Evolutionary conservation across 148 eudicot genomes (phyloP).

Genomic region (Camellia lanceoleosa): DNA sequence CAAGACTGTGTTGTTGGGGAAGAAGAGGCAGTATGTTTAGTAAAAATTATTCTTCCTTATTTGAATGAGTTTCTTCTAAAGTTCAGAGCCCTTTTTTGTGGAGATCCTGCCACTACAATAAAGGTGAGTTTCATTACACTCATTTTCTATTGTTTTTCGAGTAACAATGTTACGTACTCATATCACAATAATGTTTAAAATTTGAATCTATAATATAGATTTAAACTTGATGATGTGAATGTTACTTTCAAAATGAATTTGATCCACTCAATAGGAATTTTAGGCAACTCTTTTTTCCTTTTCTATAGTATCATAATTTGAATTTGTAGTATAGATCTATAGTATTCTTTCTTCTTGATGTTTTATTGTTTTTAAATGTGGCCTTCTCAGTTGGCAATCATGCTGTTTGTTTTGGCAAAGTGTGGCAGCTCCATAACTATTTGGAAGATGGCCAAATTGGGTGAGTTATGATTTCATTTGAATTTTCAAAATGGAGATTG

Average conservation of each 20-base stretch:
- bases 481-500: background rate
- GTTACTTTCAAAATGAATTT: too few species aligned
- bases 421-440: slow-evolving; percentile 76
- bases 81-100: slow-evolving; percentile 66
- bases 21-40: slow-evolving; percentile 69
- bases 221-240: too few species aligned
- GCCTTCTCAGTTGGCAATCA: slow-evolving; percentile 59
- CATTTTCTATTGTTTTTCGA: background rate
- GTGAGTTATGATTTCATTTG: slow-evolving; percentile 32
- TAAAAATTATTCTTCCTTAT: slow-evolving; percentile 60
- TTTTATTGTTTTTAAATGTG: slow-evolving; percentile 11
- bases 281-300: too few species aligned
- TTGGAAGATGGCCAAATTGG: slow-evolving; percentile 75
- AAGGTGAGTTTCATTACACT: slow-evolving; percentile 40
- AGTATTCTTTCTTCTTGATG: background rate
- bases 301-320: too few species aligned
- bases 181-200: too few species aligned
- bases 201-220: too few species aligned
- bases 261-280: too few species aligned
- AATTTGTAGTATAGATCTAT: too few species aligned
- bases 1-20: slow-evolving; percentile 52
- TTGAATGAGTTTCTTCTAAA: slow-evolving; percentile 64
- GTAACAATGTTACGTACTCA: too few species aligned
- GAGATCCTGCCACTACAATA: slow-evolving; percentile 84
- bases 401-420: slow-evolving; percentile 72